Evolutionary conservation across 2,329 filamentous ascomycete genomes (phyloP).

Genomic region (Fusarium proliferatum): DNA sequence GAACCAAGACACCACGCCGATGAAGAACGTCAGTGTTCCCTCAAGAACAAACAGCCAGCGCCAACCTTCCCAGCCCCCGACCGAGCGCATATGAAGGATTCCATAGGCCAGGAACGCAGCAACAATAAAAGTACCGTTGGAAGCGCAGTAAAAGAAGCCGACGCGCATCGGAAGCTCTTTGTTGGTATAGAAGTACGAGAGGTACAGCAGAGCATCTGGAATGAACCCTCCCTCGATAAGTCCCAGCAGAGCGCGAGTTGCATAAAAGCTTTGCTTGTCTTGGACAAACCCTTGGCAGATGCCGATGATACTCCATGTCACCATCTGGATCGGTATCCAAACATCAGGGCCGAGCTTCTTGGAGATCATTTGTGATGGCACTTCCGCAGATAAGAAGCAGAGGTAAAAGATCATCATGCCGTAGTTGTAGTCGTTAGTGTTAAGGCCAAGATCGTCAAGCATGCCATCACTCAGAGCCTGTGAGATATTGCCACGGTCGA

Average conservation of each 20-base stretch:
- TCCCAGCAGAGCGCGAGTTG: slow-evolving; percentile 57
- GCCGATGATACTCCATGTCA: slow-evolving; percentile 52
- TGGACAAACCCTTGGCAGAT: slow-evolving; percentile 49
- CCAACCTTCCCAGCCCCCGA: slow-evolving; percentile 65
- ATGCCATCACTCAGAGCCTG: slow-evolving; percentile 62
- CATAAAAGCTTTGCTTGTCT: slow-evolving; percentile 46
- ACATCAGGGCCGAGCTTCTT: slow-evolving; percentile 68
- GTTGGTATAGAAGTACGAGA: slow-evolving; percentile 74
- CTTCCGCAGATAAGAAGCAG: slow-evolving; percentile 48
- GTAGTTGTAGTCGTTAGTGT: slow-evolving; percentile 54
- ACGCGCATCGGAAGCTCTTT: slow-evolving; percentile 67
- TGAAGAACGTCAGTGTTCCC: slow-evolving; percentile 46
- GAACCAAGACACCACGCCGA: slow-evolving; percentile 37
- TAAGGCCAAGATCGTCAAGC: slow-evolving; percentile 55
- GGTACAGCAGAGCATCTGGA: slow-evolving; percentile 61
- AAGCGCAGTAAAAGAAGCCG: slow-evolving; percentile 72
- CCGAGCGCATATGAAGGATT: slow-evolving; percentile 64
- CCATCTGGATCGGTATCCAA: slow-evolving; percentile 70
- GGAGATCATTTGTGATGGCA: slow-evolving; percentile 70
- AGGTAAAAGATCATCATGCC: slow-evolving; percentile 48
- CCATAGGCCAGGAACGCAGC: slow-evolving; percentile 52
- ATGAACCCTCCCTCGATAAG: slow-evolving; percentile 27
- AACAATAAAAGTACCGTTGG: slow-evolving; percentile 1
- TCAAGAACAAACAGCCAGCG: slow-evolving; percentile 64
- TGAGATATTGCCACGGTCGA: slow-evolving; percentile 60